Conservation (phyloP, 495 filamentous ascomycete species). For the Hypoxylon crocopeplum region DNA sequence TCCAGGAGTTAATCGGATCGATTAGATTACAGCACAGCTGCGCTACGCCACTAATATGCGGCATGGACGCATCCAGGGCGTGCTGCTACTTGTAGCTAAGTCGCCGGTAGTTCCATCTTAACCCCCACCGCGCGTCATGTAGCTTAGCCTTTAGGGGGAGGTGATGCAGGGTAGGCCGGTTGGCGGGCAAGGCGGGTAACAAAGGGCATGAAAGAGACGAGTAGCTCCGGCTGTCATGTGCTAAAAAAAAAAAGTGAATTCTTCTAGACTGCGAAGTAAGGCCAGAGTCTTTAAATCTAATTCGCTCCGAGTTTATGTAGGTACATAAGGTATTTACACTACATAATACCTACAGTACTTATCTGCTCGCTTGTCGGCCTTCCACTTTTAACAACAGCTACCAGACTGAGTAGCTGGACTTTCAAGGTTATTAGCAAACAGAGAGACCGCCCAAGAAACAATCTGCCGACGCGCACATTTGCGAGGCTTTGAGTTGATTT, state of each 20-base stretch:
- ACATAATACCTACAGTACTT: no score
- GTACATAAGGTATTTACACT: no score
- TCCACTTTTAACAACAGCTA: no score
- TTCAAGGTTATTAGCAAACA: no score
- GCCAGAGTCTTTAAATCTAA: no score
- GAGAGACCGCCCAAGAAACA: neutral
- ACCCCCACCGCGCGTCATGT: slow-evolving; percentile 21
- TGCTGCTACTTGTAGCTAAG: slow-evolving; percentile 4
- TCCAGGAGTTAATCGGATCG: neutral
- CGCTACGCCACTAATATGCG: no score
- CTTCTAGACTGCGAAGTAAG: no score
- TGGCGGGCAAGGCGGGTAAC: neutral
- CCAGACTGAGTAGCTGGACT: no score
- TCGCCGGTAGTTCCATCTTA: slow-evolving; percentile 24
- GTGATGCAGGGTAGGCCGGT: neutral
- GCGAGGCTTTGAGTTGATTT: neutral
- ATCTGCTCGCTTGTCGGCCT: no score
- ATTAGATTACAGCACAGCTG: no score
- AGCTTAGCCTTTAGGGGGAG: slow-evolving; percentile 25
- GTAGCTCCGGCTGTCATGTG: slow-evolving; percentile 28
- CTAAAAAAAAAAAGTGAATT: slow-evolving; percentile 10
- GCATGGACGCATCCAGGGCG: neutral
- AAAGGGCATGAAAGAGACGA: slow-evolving; percentile 7
- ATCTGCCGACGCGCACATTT: neutral
- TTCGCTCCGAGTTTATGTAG: no score